phyloP scores from a whole-genome alignment of 805 yeast genomes.

The Kluyveromyces wickerhamii region DNA sequence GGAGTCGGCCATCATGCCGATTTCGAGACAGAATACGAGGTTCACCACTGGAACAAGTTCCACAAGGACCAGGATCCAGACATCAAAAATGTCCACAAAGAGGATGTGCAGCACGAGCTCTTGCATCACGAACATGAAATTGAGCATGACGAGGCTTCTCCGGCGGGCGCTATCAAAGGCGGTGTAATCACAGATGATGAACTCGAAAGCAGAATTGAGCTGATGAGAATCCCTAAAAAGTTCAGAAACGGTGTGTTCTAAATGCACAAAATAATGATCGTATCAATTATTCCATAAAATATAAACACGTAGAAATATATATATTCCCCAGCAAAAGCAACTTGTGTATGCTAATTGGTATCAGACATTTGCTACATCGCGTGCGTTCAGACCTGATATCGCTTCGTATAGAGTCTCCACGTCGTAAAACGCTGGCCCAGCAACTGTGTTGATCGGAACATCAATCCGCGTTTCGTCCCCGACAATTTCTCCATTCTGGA shows the following conservation, averaged over 20 bases:
- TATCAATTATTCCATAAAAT: no score
- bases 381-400: no score
- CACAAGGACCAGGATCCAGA: conserved; percentile 78
- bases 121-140: conserved; percentile 82
- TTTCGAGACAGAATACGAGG: conserved; percentile 87
- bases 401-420: no score
- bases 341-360: no score
- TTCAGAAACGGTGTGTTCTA: no score
- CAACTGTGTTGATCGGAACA: no score
- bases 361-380: no score
- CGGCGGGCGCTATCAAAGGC: conserved; percentile 30
- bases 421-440: no score
- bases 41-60: conserved; percentile 86
- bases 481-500: neutral
- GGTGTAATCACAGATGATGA: conserved; percentile 33
- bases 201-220: conserved; percentile 32
- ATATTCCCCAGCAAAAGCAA: no score
- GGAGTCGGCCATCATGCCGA: conserved; percentile 95
- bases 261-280: no score
- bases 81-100: conserved; percentile 70
- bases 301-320: no score
- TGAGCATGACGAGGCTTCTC: conserved; percentile 42
- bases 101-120: conserved; percentile 80
- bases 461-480: no score
- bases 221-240: conserved; percentile 34